Percentiles rank a stretch among this genome's conserved stretches.
These are phyloP conservation scores for Euphorbia tirucalli DNA, from an alignment of 345 rosid species.

Conservation along the genomic window DNA sequence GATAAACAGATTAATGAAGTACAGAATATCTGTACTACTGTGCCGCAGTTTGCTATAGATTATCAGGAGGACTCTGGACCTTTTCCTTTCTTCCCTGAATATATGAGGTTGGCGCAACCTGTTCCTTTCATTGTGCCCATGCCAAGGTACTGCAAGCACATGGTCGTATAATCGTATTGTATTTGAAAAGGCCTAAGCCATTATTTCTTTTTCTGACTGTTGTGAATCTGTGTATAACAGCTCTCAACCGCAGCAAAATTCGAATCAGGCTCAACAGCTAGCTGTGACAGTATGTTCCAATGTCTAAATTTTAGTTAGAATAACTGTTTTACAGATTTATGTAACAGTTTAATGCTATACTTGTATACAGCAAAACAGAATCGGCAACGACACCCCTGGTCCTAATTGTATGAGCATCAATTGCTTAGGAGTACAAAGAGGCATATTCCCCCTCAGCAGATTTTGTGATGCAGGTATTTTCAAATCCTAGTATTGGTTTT, in stretches of 20 bases:
- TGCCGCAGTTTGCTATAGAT: not conserved
- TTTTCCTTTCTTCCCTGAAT: slow-evolving; percentile 3
- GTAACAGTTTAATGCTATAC: slow-evolving; percentile 1
- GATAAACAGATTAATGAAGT: slow-evolving; percentile 8
- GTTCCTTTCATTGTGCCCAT: not conserved
- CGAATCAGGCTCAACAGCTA: slow-evolving; percentile 13
- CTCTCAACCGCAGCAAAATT: slow-evolving; percentile 15
- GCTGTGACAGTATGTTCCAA: slow-evolving; percentile 15
- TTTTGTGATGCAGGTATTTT: slow-evolving; percentile 19
- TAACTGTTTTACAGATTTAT: not conserved
- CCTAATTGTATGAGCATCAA: not conserved
- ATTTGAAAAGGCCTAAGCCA: too few relatives aligned
- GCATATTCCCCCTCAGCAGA: slow-evolving; percentile 5
- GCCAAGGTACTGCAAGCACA: not conserved
- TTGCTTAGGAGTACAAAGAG: not conserved
- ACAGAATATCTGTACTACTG: slow-evolving; percentile 8
- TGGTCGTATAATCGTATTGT: too few relatives aligned
- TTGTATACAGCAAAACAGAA: slow-evolving; percentile 18
- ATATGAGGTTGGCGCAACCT: slow-evolving; percentile 12
- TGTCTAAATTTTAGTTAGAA: not conserved
- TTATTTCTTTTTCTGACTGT: not conserved
- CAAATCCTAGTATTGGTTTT: too few relatives aligned
- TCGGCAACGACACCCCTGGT: slow-evolving; percentile 5
- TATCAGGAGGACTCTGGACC: slow-evolving; percentile 17
- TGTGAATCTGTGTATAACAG: slow-evolving; percentile 19